Conservation (phyloP, 2,329 filamentous ascomycete genomes). For the Neofusicoccum cordaticola region DNA sequence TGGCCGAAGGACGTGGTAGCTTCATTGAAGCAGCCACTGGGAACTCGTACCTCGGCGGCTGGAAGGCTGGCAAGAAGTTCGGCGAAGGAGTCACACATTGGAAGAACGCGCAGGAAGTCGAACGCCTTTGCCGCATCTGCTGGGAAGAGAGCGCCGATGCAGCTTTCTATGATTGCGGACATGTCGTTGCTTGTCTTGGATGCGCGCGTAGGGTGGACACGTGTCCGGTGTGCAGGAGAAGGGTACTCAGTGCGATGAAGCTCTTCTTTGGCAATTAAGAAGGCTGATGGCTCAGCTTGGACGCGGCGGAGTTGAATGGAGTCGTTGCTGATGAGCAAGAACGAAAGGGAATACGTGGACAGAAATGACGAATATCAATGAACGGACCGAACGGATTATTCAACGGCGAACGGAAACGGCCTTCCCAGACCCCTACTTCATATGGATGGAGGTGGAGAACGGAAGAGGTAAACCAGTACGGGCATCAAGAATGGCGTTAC, state of each 20-base stretch:
- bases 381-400: too few relatives aligned
- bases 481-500: conserved; percentile 15
- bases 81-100: conserved; percentile 62
- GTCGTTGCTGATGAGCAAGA: background rate
- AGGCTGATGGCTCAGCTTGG: background rate
- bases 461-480: background rate
- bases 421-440: too few relatives aligned
- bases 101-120: conserved; percentile 61
- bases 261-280: conserved; percentile 43
- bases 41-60: conserved; percentile 61
- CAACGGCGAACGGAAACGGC: too few relatives aligned
- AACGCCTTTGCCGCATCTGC: conserved; percentile 60
- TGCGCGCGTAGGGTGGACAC: conserved; percentile 58
- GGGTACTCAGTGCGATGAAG: conserved; percentile 56
- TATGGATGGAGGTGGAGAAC: background rate
- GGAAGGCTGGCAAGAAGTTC: conserved; percentile 58
- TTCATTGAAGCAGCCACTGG: conserved; percentile 56
- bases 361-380: too few relatives aligned
- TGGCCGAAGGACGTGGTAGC: conserved; percentile 58
- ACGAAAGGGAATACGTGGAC: background rate
- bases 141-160: conserved; percentile 59
- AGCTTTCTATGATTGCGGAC: conserved; percentile 62
- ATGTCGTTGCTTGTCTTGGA: conserved; percentile 59
- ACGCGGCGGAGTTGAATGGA: background rate
- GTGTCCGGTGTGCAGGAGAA: conserved; percentile 61